A percentile compares a stretch with the other conserved stretches of the same genome.
Conservation (phyloP, 352 stramenopile genomes). For the Aphanomyces cochlioides region DNA sequence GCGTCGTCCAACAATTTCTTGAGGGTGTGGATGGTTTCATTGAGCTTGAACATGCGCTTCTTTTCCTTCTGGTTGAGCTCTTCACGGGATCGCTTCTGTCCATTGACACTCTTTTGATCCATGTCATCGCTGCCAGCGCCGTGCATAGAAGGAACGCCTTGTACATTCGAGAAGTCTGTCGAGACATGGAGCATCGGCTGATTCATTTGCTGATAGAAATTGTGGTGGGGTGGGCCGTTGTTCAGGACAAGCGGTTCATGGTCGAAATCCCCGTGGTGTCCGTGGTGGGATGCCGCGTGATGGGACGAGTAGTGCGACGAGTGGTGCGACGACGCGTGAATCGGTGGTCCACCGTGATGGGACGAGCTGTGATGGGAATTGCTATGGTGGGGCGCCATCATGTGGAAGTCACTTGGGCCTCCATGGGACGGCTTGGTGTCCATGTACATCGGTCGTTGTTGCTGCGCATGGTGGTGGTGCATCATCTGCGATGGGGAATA, state of each 20-base stretch:
- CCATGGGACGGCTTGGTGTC: constrained; percentile 30
- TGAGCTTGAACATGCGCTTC: constrained; percentile 88
- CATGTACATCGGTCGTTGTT: constrained; percentile 42
- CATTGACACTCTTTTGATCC: constrained; percentile 29
- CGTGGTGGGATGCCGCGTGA: constrained; percentile 40
- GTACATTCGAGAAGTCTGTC: constrained; percentile 43
- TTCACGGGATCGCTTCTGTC: constrained; percentile 56
- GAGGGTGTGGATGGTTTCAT: constrained; percentile 77
- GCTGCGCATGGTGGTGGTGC: constrained; percentile 37
- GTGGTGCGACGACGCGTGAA: constrained; percentile 35
- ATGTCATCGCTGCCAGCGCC: constrained; percentile 41
- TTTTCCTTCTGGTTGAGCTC: constrained; percentile 85
- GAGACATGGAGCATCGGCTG: constrained; percentile 64
- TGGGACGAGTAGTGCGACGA: constrained; percentile 36
- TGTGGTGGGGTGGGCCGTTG: constrained; percentile 46
- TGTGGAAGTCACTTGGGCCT: constrained; percentile 34
- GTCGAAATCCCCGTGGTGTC: constrained; percentile 47
- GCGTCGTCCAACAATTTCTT: constrained; percentile 52
- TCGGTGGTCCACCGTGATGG: constrained; percentile 37
- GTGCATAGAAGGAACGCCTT: constrained; percentile 31
- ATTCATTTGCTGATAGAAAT: constrained; percentile 61
- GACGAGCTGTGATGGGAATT: constrained; percentile 33
- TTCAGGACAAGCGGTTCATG: constrained; percentile 72
- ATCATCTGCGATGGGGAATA: constrained; percentile 44
- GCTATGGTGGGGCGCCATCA: constrained; percentile 41